Percentiles rank a stretch among this genome's conserved stretches.
phyloP scores from a whole-genome alignment of 139 green algal genomes.

The Tetradesmus lagerheimii region DNA sequence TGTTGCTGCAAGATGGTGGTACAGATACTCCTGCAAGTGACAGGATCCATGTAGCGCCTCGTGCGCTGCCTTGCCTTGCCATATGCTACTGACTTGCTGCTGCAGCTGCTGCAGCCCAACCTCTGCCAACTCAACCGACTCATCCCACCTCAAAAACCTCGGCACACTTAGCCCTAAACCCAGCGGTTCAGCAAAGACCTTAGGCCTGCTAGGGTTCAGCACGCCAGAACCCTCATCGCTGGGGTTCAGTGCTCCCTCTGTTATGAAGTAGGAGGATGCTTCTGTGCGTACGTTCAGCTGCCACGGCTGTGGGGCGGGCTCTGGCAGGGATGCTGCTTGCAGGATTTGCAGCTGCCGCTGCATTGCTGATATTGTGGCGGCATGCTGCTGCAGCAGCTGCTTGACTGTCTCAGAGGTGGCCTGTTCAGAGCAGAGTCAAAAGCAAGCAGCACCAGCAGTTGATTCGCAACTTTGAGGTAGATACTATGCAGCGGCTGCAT shows the following conservation, averaged over 20 bases:
- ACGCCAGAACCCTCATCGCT: not conserved
- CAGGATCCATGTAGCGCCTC: slow-evolving; percentile 12
- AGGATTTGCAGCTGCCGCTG: slow-evolving; percentile 10
- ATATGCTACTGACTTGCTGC: not conserved
- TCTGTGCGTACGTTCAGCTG: not conserved
- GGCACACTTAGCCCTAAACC: slow-evolving; percentile 7
- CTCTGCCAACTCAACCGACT: slow-evolving; percentile 3
- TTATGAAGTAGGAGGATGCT: slow-evolving; percentile 26
- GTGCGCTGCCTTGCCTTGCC: not conserved
- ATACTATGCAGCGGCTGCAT: slow-evolving; percentile 34
- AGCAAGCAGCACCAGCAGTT: too few species aligned
- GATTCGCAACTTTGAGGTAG: too few species aligned
- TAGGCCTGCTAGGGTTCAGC: not conserved
- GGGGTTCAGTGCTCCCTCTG: slow-evolving; percentile 16
- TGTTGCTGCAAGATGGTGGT: not conserved
- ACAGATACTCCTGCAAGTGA: slow-evolving; percentile 21
- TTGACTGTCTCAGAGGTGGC: not conserved
- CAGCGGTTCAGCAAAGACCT: slow-evolving; percentile 25
- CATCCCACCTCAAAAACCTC: slow-evolving; percentile 13
- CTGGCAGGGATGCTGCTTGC: not conserved
- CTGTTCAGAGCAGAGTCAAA: not conserved
- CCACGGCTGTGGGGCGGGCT: slow-evolving; percentile 15
- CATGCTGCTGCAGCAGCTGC: slow-evolving; percentile 36
- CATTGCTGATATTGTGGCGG: not conserved
- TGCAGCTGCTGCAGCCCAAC: not conserved